These are phyloP conservation scores for Tripterygium wilfordii DNA, from an alignment of 177 flowering plant species.

Conservation along the genomic window DNA sequence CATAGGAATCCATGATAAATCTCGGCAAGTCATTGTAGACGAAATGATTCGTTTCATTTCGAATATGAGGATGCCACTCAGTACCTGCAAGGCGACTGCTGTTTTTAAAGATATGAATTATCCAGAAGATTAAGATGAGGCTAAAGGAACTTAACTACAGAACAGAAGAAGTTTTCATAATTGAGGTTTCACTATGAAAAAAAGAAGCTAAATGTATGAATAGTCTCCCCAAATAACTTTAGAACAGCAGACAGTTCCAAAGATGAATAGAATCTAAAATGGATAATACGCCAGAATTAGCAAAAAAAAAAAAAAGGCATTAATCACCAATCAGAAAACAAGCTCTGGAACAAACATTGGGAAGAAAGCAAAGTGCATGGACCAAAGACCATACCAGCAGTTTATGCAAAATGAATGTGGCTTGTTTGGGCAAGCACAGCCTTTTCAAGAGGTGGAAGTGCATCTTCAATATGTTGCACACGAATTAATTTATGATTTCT, in stretches of 20 bases:
- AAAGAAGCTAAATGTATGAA: too few species aligned
- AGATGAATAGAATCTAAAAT: too few species aligned
- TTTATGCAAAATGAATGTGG: constrained; percentile 91
- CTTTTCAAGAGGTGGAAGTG: constrained; percentile 79
- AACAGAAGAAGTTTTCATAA: too few species aligned
- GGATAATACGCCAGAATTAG: too few species aligned
- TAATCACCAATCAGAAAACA: too few species aligned
- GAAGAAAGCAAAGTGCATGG: too few species aligned
- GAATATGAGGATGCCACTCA: constrained; percentile 73
- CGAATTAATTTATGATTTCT: constrained; percentile 80
- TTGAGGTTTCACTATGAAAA: too few species aligned
- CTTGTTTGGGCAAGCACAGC: constrained; percentile 66
- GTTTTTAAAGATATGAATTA: constrained; percentile 15
- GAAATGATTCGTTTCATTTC: constrained; percentile 57
- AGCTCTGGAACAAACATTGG: too few species aligned
- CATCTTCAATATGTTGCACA: constrained; percentile 62
- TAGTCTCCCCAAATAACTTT: too few species aligned
- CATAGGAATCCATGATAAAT: constrained; percentile 83
- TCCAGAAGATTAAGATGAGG: neutral
- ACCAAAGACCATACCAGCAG: constrained; percentile 59
- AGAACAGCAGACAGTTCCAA: too few species aligned
- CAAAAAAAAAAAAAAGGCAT: too few species aligned
- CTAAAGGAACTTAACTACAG: neutral
- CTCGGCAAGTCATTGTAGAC: constrained; percentile 66
- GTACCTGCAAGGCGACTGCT: constrained; percentile 62